Base-by-base conservation (phyloP, 1,139 yeast genomes). In the Petasospora fabianii region DNA sequence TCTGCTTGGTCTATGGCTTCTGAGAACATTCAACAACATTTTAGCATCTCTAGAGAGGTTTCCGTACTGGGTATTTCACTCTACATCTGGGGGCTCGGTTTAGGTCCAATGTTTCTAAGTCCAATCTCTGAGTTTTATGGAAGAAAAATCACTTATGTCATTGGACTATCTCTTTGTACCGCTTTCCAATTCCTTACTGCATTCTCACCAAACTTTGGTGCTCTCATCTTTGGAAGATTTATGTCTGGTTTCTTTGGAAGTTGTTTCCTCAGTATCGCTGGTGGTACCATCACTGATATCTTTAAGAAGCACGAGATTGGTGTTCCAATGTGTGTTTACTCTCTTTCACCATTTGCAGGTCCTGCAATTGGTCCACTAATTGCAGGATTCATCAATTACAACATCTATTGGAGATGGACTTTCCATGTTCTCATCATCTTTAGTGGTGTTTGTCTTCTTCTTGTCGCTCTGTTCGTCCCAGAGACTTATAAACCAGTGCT, bases 51-150 rank as follows among this genome's bases (percentile, higher is more conserved):
- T 4, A 64, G 70, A 27, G 87, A 79, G 54, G 85, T 78, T 2
- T 68, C 79, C 10, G 73, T 76, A 3, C 64, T 80, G 37, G 76
- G 84, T 1, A 78, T 84, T 14, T 72, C 88, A 1, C 63, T 84
- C 20, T 83, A 79, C 71, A 81, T 84, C 27, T 62, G 84, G 48
- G 92, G 95, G 2, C 69, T 84, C 51, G 79, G 81, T n/a, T 64
- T 77, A 26, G 95, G 95, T 5, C 95, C 95, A 0, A 64, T 84
- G 48, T 61, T 84, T 30, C 74, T 88, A 68, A 86, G 90, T 5
- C 95, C 96, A 5, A 61, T 85, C 30, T 80, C 90, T 13, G 95
- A 85, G 58, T 76, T 81, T 47, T 75, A 77, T 42, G 96, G 95
- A 8, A 69, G 95, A 43, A 77, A 80, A 51, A 65, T 77, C 2